Conservation (phyloP, 73 alveolate species). For the Chromera velia region DNA sequence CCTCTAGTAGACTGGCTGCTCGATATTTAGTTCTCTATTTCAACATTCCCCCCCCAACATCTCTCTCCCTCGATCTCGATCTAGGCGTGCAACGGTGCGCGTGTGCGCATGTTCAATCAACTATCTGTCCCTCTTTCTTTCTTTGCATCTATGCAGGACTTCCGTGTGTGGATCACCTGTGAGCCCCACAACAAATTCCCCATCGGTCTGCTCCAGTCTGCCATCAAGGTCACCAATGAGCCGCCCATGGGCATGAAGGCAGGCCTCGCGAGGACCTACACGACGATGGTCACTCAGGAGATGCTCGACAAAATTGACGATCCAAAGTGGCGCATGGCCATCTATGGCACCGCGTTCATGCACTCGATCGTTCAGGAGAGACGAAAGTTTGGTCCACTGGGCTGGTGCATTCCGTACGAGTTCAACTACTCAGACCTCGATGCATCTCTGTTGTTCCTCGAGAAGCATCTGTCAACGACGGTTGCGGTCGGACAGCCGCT, state of each 20-base stretch:
- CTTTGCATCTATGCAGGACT: no score
- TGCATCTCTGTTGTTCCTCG: slow-evolving; percentile 91
- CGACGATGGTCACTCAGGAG: slow-evolving; percentile 88
- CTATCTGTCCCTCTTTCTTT: no score
- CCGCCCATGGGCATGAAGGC: slow-evolving; percentile 99
- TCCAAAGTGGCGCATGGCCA: slow-evolving; percentile 94
- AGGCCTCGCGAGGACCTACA: slow-evolving; percentile 95
- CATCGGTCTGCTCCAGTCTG: slow-evolving; percentile 96
- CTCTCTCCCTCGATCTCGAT: no score
- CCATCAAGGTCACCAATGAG: slow-evolving; percentile 97
- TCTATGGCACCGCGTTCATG: slow-evolving; percentile 91
- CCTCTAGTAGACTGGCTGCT: no score
- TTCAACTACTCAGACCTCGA: slow-evolving; percentile 98
- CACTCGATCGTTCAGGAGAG: slow-evolving; percentile 67
- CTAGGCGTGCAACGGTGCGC: no score
- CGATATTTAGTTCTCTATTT: no score
- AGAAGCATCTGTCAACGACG: slow-evolving; percentile 85
- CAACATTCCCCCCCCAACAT: no score
- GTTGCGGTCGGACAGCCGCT: slow-evolving; percentile 69
- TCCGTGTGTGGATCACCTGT: slow-evolving; percentile 98
- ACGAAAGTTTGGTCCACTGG: slow-evolving; percentile 82
- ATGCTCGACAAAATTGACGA: slow-evolving; percentile 88
- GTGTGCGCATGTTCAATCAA: no score
- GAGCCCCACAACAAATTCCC: slow-evolving; percentile 98
- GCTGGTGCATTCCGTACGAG: slow-evolving; percentile 99